phyloP scores from a whole-genome alignment of 768 basidiomycete genomes.

The Psilocybe sp. region DNA sequence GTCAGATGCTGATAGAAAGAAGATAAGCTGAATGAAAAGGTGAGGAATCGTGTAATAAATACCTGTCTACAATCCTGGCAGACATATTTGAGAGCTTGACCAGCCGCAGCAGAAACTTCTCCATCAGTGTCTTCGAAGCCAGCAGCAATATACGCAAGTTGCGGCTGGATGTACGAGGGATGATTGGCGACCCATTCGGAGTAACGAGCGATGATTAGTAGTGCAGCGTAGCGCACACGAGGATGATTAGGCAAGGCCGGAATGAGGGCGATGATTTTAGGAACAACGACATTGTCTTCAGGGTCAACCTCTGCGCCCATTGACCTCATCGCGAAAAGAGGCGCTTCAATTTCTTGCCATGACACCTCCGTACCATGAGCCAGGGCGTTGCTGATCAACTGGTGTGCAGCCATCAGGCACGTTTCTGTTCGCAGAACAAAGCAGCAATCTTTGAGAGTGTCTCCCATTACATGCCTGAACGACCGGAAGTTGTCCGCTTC shows the following conservation, averaged over 20 bases:
- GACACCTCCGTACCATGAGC: constrained; percentile 56
- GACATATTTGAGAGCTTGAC: constrained; percentile 93
- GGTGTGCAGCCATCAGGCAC: constrained; percentile 80
- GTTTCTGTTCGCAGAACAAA: constrained; percentile 84
- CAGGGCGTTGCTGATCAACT: constrained; percentile 74
- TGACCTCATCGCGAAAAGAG: constrained; percentile 94
- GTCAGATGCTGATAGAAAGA: constrained; percentile 67
- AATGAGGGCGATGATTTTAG: constrained; percentile 93
- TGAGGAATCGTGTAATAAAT: constrained; percentile 5
- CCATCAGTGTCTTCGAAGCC: constrained; percentile 81
- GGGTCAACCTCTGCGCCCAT: constrained; percentile 95
- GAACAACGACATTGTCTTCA: constrained; percentile 80
- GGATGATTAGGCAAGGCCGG: constrained; percentile 89
- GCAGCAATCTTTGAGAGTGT: constrained; percentile 98
- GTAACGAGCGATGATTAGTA: constrained; percentile 93
- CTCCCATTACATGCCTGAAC: constrained; percentile 98
- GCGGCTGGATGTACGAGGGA: constrained; percentile 79
- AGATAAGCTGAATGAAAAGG: constrained; percentile 2
- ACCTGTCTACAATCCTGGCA: constrained; percentile 96
- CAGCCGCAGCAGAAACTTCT: constrained; percentile 91
- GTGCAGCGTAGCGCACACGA: constrained; percentile 89
- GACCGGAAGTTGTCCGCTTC: constrained; percentile 92
- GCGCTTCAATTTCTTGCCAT: constrained; percentile 98
- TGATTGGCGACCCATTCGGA: constrained; percentile 95
- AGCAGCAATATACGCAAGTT: constrained; percentile 87